phyloP scores from a whole-genome alignment of 2,329 filamentous ascomycete genomes.

The Cladosporium sp. region DNA sequence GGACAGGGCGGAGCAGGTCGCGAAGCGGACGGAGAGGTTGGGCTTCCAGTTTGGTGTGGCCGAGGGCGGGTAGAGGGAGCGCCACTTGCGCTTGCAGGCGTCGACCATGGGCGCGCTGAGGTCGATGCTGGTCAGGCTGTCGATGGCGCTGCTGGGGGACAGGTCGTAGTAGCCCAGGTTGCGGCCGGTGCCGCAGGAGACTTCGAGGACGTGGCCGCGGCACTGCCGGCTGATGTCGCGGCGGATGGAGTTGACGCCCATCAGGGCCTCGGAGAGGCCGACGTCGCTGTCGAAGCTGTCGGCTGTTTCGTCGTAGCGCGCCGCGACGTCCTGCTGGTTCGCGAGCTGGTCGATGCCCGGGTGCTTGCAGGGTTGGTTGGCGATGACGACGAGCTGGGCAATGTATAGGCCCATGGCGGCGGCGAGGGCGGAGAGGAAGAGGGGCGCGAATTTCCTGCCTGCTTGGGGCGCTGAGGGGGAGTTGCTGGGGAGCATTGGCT shows the following conservation, averaged over 20 bases:
- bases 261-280: slow-evolving; percentile 37
- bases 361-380: slow-evolving; percentile 21
- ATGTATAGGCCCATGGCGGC: slow-evolving; percentile 38
- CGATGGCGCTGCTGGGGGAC: slow-evolving; percentile 20
- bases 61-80: slow-evolving; percentile 30
- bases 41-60: slow-evolving; percentile 16
- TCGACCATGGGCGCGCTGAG: slow-evolving; percentile 43
- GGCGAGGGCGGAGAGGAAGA: slow-evolving; percentile 29
- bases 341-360: slow-evolving; percentile 19
- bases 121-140: slow-evolving; percentile 43
- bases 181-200: slow-evolving; percentile 44
- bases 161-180: slow-evolving; percentile 42
- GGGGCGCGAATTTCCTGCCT: neutral
- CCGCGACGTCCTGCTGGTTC: slow-evolving; percentile 36
- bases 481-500: slow-evolving; percentile 4
- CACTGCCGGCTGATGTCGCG: slow-evolving; percentile 36
- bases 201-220: slow-evolving; percentile 43
- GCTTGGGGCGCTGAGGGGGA: neutral
- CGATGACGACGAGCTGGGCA: slow-evolving; percentile 31
- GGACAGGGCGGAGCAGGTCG: slow-evolving; percentile 39
- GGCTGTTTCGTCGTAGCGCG: slow-evolving; percentile 41
- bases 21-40: slow-evolving; percentile 30
- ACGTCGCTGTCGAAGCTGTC: slow-evolving; percentile 44
- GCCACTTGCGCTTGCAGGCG: slow-evolving; percentile 44
- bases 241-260: slow-evolving; percentile 36